Conservation (phyloP, 257 asterid species). For the Craterostigma plantagineum region DNA sequence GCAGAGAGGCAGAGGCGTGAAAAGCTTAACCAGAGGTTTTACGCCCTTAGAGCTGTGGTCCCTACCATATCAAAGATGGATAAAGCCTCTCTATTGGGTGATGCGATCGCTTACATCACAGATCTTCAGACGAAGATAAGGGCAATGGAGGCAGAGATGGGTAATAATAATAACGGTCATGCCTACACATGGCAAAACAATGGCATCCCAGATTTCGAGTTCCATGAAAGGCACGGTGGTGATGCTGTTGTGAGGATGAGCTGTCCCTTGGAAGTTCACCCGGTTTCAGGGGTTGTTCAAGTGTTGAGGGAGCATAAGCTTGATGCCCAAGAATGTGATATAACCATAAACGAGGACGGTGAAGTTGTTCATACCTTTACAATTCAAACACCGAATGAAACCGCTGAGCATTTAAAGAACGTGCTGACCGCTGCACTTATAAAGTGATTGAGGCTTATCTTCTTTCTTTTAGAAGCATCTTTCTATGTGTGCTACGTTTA, state of each 20-base stretch:
- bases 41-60: slow-evolving; percentile 78
- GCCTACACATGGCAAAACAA: slow-evolving; percentile 11
- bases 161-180: slow-evolving; percentile 13
- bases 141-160: slow-evolving; percentile 55
- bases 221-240: slow-evolving; percentile 47
- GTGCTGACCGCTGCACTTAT: slow-evolving; percentile 46
- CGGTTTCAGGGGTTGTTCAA: slow-evolving; percentile 48
- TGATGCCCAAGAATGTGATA: slow-evolving; percentile 31
- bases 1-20: slow-evolving; percentile 90
- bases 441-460: slow-evolving; percentile 13
- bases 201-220: slow-evolving; percentile 35
- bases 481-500: too few species aligned
- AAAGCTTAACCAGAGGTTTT: slow-evolving; percentile 79
- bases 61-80: slow-evolving; percentile 96
- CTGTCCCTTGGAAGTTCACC: slow-evolving; percentile 61
- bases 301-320: slow-evolving; percentile 59
- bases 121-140: slow-evolving; percentile 74
- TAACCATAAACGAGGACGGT: slow-evolving; percentile 37
- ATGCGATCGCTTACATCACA: slow-evolving; percentile 82
- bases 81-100: slow-evolving; percentile 88
- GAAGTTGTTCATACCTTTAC: slow-evolving; percentile 68
- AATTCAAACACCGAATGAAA: slow-evolving; percentile 38
- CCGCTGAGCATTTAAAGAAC: slow-evolving; percentile 49
- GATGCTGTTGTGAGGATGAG: slow-evolving; percentile 51
- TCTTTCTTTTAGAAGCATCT: not conserved